A percentile compares a stretch with the other conserved stretches of the same genome.
Evolutionary conservation across 495 filamentous ascomycete species (phyloP).

Genomic region (Elaphomyces granulatus): DNA sequence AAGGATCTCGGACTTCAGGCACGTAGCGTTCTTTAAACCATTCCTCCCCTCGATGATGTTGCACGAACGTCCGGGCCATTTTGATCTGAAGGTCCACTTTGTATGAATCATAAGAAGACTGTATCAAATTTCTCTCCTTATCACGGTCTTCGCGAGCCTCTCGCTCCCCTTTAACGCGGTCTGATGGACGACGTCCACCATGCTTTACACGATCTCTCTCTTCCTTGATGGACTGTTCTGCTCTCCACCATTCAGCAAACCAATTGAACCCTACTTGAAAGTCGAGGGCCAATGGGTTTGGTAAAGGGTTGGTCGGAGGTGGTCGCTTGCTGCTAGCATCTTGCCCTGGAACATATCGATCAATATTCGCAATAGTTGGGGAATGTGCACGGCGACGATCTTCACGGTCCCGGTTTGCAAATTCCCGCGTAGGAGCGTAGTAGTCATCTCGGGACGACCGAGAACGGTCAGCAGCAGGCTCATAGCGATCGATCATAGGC

Average conservation of each 20-base stretch:
- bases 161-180: constrained; percentile 56
- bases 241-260: constrained; percentile 94
- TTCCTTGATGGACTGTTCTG: constrained; percentile 72
- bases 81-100: constrained; percentile 88
- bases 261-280: constrained; percentile 94
- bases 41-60: constrained; percentile 80
- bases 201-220: constrained; percentile 67
- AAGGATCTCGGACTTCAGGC: constrained; percentile 55
- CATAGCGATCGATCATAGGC: constrained; percentile 52
- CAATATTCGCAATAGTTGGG: constrained; percentile 59
- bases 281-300: constrained; percentile 70
- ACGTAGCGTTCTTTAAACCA: constrained; percentile 98
- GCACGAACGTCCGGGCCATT: constrained; percentile 79
- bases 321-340: constrained; percentile 39
- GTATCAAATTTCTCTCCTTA: constrained; percentile 77
- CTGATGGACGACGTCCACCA: constrained; percentile 56
- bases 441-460: constrained; percentile 35
- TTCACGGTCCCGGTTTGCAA: constrained; percentile 49
- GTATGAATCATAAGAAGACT: constrained; percentile 82
- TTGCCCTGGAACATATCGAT: constrained; percentile 90
- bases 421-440: constrained; percentile 46
- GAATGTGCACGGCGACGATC: constrained; percentile 52
- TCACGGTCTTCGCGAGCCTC: constrained; percentile 77
- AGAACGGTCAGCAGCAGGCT: constrained; percentile 42
- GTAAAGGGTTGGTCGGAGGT: constrained; percentile 54